Base-by-base conservation (phyloP, 2,329 filamentous ascomycete species). In the Boeremia exigua region DNA sequence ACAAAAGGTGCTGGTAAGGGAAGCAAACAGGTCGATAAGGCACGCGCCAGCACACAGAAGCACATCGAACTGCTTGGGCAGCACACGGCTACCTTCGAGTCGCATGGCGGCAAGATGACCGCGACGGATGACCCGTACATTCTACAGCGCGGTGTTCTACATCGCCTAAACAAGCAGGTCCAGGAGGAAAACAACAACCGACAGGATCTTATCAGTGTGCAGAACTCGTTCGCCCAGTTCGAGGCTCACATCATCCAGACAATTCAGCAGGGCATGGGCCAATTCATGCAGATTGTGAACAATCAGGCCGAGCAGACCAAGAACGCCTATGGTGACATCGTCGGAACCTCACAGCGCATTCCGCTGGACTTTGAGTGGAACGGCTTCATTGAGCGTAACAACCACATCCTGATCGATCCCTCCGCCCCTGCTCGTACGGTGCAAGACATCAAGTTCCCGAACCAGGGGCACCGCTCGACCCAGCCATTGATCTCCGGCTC, bases 161-260 rank as follows among this genome's bases (percentile, higher is more conserved):
- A 97, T 79, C 88, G 92, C 38, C 82, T 99, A 51, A 88, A 91
- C 83, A 94, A 90, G 80, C 95, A 99, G 80, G 86, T 98, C 32
- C 81, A 91, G 42, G 92, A 96, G 72, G 95, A 99, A 81, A 99
- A 99, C 82, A 96, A 93, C 81, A 94, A 96, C 79, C 87, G 89
- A 62, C 91, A 96, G 73, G 95, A 99, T 73, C 84, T 98, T 54
- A 84, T 99, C 59, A 85, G 88, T 9, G 90, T 97, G n/a, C 95
- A 99, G 78, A 88, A 89, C 78, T 91, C 91, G 74, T 96, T 98
- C 73, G 82, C 88, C 53, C 82, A 87, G 33, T 99, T 98, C 66
- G 95, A 99, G 77, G 83, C 87, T 0, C 93, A 98, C 73, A 81
- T 98, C 51, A 79, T 99, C 49, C 83, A 89, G 71, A 90, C 91